Percentiles rank a stretch among this genome's conserved stretches.
Conservation (phyloP, 768 basidiomycete species). For the Pulveroboletus sp. region DNA sequence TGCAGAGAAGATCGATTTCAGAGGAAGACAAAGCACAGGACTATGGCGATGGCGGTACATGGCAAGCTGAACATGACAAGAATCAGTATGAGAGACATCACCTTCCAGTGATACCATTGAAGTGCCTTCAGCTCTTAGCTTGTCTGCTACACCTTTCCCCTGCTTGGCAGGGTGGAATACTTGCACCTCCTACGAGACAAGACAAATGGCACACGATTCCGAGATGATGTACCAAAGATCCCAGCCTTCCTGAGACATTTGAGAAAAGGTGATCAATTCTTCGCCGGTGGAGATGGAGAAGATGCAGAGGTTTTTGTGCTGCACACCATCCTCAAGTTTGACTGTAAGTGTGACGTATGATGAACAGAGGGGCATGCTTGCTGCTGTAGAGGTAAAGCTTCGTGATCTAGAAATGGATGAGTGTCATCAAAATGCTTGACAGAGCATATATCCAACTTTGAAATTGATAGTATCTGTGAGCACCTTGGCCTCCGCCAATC, state of each 20-base stretch:
- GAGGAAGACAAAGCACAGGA: conserved; percentile 41
- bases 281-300: conserved; percentile 85
- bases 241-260: conserved; percentile 92
- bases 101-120: conserved; percentile 35
- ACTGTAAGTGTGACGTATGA: conserved; percentile 33
- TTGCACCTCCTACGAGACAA: conserved; percentile 80
- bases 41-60: conserved; percentile 32
- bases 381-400: conserved; percentile 92
- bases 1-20: conserved; percentile 27
- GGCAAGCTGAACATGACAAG: conserved; percentile 36
- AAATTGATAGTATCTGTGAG: conserved; percentile 90
- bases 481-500: conserved; percentile 98
- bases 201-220: conserved; percentile 80
- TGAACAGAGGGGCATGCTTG: conserved; percentile 60
- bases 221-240: conserved; percentile 88
- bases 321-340: conserved; percentile 86
- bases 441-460: conserved; percentile 53
- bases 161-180: conserved; percentile 80
- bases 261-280: conserved; percentile 82
- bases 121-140: conserved; percentile 82
- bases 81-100: background rate
- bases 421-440: background rate
- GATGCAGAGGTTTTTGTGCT: conserved; percentile 92
- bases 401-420: conserved; percentile 56
- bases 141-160: conserved; percentile 76